Conservation (phyloP, 139 green algal genomes). For the Micractinium conductrix region DNA sequence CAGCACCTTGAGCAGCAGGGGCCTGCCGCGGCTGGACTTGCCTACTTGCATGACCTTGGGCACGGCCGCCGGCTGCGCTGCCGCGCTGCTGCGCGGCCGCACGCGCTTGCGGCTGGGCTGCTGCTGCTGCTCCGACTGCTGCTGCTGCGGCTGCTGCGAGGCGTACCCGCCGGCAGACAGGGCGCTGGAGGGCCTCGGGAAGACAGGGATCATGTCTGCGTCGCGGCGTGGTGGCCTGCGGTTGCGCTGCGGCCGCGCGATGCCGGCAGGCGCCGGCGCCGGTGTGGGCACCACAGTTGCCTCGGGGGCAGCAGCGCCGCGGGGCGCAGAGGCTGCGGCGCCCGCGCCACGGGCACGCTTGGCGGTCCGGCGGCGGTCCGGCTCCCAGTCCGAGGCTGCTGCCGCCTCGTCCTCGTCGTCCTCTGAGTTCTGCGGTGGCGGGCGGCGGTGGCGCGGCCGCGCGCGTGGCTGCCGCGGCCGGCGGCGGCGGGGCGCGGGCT, state of each 20-base stretch:
- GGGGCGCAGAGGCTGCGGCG: background rate
- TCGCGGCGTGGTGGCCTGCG: background rate
- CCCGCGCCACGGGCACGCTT: background rate
- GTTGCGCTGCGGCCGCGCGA: conserved; percentile 25
- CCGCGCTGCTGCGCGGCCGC: conserved; percentile 1
- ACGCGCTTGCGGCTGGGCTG: conserved; percentile 23
- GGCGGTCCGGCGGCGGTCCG: background rate
- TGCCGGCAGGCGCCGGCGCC: background rate
- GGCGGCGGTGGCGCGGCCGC: conserved; percentile 5
- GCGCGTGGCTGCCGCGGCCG: background rate
- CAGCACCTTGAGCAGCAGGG: conserved; percentile 17
- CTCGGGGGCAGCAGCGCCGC: background rate
- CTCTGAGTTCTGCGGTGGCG: background rate
- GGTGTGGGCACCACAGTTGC: background rate
- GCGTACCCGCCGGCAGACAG: background rate
- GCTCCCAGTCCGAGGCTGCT: conserved; percentile 12
- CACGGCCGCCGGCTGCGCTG: background rate
- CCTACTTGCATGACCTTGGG: background rate
- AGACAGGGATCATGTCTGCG: conserved; percentile 12
- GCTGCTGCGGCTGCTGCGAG: background rate
- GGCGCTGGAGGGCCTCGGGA: background rate
- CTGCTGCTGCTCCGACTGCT: background rate
- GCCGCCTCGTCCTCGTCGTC: background rate
- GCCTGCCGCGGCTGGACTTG: conserved; percentile 7
- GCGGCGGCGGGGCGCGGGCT: background rate